These are phyloP conservation scores for Paraconiothyrium sp. DNA, from an alignment of 2,329 filamentous ascomycete species.

Conservation along the genomic window DNA sequence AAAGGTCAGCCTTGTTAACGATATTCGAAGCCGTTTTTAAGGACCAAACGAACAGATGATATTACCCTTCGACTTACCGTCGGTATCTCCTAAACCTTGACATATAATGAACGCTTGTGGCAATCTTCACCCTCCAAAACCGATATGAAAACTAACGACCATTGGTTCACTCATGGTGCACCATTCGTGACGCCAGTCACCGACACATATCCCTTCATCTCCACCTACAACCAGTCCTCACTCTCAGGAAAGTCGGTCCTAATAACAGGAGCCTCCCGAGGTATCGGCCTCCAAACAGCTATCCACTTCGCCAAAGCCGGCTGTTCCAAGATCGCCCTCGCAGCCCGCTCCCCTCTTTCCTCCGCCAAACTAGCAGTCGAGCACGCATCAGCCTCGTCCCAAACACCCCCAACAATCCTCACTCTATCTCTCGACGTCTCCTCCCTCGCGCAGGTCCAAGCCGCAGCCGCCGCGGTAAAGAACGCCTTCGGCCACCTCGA, in stretches of 20 bases:
- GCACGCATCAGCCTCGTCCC: conserved; percentile 38
- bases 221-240: not conserved
- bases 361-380: conserved; percentile 45
- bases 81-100: too few relatives aligned
- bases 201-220: conserved; percentile 12
- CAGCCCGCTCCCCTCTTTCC: conserved; percentile 56
- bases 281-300: conserved; percentile 7
- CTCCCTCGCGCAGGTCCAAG: conserved; percentile 10
- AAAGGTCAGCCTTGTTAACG: too few relatives aligned
- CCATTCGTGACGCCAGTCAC: conserved; percentile 9
- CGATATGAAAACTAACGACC: not conserved
- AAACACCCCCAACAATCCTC: too few relatives aligned
- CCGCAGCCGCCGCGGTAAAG: conserved; percentile 45
- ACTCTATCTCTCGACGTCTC: too few relatives aligned
- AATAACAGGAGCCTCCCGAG: too few relatives aligned
- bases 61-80: too few relatives aligned
- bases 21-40: too few relatives aligned
- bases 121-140: not conserved
- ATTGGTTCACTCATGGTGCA: conserved; percentile 4
- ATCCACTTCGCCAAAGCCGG: conserved; percentile 61
- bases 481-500: conserved; percentile 44
- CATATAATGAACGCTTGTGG: too few relatives aligned
- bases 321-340: conserved; percentile 61
- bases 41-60: too few relatives aligned
- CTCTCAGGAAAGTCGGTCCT: too few relatives aligned